Conservation (phyloP, 1,139 yeast species). For the Yamadazyma buinensis region DNA sequence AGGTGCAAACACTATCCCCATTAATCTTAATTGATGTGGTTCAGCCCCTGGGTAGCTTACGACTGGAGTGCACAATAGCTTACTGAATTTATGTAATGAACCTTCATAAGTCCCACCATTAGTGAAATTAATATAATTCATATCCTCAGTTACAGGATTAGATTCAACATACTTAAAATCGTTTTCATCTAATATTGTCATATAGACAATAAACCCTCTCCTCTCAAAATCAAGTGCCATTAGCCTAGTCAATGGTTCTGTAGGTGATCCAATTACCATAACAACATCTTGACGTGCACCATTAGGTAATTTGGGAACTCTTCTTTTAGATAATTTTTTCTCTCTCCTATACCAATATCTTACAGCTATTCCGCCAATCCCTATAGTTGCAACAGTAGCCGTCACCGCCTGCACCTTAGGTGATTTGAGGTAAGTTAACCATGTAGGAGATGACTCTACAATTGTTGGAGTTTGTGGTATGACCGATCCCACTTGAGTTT, state of each 20-base stretch:
- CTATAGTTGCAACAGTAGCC: conserved; percentile 28
- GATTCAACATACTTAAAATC: conserved; percentile 58
- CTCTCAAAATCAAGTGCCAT: conserved; percentile 71
- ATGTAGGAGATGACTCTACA: no score
- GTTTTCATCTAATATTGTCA: conserved; percentile 63
- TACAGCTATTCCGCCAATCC: conserved; percentile 13
- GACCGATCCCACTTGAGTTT: no score
- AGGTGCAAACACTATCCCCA: conserved; percentile 61
- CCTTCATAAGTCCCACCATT: conserved; percentile 28
- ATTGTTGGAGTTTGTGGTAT: no score
- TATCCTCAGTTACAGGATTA: conserved; percentile 51
- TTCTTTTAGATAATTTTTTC: conserved; percentile 31
- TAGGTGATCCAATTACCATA: conserved; percentile 71
- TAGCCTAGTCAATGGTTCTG: conserved; percentile 68
- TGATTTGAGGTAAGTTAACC: not conserved
- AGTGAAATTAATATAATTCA: conserved; percentile 41
- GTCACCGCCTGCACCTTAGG: conserved; percentile 18
- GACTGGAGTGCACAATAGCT: conserved; percentile 35
- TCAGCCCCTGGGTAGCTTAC: conserved; percentile 50
- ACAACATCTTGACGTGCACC: conserved; percentile 78
- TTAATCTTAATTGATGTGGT: conserved; percentile 50
- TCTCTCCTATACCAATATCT: no score
- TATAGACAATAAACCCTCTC: conserved; percentile 76
- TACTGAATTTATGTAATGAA: conserved; percentile 35
- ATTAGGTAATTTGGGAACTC: conserved; percentile 59